Evolutionary conservation across 441 rosid genomes (phyloP).

Genomic region (Populus hybrid): DNA sequence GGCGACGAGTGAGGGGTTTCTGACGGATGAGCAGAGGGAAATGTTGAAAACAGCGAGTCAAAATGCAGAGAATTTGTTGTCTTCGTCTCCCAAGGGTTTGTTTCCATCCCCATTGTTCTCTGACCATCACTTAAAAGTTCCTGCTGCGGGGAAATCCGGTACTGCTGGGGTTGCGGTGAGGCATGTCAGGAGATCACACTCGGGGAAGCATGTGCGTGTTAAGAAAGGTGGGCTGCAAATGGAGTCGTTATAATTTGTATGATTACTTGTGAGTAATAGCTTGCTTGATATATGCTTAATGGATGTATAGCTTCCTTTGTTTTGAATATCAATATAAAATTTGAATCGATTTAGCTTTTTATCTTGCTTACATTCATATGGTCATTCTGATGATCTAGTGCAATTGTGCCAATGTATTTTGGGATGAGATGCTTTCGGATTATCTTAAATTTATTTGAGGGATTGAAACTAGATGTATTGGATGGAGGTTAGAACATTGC

Average conservation of each 20-base stretch:
- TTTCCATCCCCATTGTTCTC: constrained; percentile 69
- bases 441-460: background rate
- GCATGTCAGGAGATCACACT: constrained; percentile 82
- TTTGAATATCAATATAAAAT: background rate
- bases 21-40: constrained; percentile 87
- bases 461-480: background rate
- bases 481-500: background rate
- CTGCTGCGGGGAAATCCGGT: constrained; percentile 58
- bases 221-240: constrained; percentile 66
- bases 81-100: constrained; percentile 59
- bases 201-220: constrained; percentile 74
- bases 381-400: background rate
- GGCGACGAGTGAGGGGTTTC: constrained; percentile 75
- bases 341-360: background rate
- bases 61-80: constrained; percentile 45
- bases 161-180: constrained; percentile 63
- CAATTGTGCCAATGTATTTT: background rate
- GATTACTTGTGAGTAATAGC: background rate
- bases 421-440: background rate
- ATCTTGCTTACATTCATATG: background rate
- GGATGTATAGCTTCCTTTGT: background rate
- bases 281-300: background rate
- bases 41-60: constrained; percentile 66
- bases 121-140: constrained; percentile 58
- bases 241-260: background rate